Base-by-base conservation (phyloP, 345 rosid species). In the Rhodamnia rubescens region DNA sequence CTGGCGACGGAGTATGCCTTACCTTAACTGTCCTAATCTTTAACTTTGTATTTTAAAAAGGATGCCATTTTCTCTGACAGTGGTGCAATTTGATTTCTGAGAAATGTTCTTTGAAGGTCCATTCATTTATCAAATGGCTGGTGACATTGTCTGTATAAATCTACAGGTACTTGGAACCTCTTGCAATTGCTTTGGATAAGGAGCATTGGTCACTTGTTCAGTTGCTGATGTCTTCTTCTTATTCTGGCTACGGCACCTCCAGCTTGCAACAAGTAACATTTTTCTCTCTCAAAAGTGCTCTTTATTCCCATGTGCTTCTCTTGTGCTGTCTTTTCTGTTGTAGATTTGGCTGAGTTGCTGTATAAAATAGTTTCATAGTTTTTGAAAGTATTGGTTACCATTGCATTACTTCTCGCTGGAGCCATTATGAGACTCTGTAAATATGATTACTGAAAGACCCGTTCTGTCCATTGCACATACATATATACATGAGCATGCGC, bases 201-300 rank as follows among this genome's bases (percentile, higher is more conserved):
- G 99, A 96, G 91, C 93, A 94, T 89, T 96, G 99, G 98, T 95
- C 99, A 24, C 96, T 97, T 88, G 98, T 97, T 88, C 98, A 97
- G 82, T 84, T 96, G 44, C 92, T 95, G 49, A 90, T 97, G 95
- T 93, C 98, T 21, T 96, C 98, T 83, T 97, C 99, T 7, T 97
- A 96, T 86, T 86, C 87, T 89, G 98, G 99, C 90, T 97, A 91
- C 32, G 98, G 99, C 87, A 95, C 93, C 86, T 94, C 98, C 92
- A 92, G 93, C 93, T 93, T 97, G 88, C 90, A 94, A 91, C 98
- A 97, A 92, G 99, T 97, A 95, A 89, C 83, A 42, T 44, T 80
- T 64, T 40, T 29, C 59, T 50, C 55, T 32, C 59, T n/a, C 53
- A 7, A 49, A 9, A 36, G 22, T 54, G 47, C 47, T 69, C 80